Conservation (phyloP, 1,284 basidiomycete species). For the Ustilago nuda region DNA sequence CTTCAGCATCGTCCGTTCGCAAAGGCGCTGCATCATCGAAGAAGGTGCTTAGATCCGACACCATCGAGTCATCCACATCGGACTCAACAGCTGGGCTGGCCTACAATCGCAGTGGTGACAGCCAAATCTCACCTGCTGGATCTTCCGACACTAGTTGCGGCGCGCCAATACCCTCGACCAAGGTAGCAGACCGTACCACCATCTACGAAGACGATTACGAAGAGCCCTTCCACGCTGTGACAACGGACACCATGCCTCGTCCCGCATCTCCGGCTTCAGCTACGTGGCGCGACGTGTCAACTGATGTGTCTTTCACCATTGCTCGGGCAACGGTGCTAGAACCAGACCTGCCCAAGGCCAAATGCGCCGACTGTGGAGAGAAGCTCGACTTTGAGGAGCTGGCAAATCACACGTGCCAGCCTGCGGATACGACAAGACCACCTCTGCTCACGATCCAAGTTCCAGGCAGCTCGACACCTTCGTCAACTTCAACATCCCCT, state of each 20-base stretch:
- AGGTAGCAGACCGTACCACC: constrained; percentile 27
- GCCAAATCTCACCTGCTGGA: constrained; percentile 7
- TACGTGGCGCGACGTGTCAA: constrained; percentile 12
- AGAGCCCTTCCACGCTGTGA: constrained; percentile 14
- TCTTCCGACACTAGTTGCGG: neutral
- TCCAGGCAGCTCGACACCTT: constrained; percentile 21
- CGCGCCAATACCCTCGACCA: constrained; percentile 3
- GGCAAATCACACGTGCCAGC: constrained; percentile 44
- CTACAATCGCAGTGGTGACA: constrained; percentile 28
- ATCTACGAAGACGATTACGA: constrained; percentile 53
- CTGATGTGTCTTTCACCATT: constrained; percentile 19
- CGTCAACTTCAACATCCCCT: constrained; percentile 22
- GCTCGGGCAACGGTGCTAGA: constrained; percentile 48
- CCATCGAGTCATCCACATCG: constrained; percentile 17
- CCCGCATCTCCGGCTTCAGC: constrained; percentile 20
- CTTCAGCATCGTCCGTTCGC: neutral
- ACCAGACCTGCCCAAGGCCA: constrained; percentile 53
- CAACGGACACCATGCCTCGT: constrained; percentile 8
- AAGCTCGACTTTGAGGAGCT: constrained; percentile 57
- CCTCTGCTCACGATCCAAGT: constrained; percentile 40
- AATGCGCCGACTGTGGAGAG: constrained; percentile 60
- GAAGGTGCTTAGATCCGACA: constrained; percentile 13
- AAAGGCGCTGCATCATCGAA: neutral
- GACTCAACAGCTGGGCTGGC: constrained; percentile 30
- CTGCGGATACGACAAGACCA: constrained; percentile 12